Evolutionary conservation across 768 basidiomycete genomes (phyloP).

Genomic region (Termitomyces titanicus): DNA sequence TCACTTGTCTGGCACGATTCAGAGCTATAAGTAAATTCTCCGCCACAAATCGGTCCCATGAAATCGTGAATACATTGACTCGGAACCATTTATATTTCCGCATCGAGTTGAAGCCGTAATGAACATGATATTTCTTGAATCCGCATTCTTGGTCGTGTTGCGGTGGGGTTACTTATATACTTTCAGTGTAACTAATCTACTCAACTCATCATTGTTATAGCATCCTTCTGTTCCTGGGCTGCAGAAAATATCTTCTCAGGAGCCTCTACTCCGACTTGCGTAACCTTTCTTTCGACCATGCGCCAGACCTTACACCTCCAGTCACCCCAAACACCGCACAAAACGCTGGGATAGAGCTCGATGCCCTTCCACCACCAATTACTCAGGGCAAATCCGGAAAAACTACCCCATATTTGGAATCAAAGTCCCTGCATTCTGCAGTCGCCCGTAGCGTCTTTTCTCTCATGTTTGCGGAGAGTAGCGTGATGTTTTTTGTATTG

Average conservation of each 20-base stretch:
- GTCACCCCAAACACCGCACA: conserved; percentile 12
- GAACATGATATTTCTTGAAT: conserved; percentile 9
- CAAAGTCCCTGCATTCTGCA: conserved; percentile 42
- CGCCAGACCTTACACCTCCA: conserved; percentile 18
- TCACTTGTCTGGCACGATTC: not conserved
- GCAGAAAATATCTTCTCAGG: conserved; percentile 54
- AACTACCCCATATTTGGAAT: conserved; percentile 10
- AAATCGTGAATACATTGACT: not conserved
- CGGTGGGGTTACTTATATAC: conserved; percentile 5
- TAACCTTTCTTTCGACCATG: conserved; percentile 32
- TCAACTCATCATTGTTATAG: conserved; percentile 25
- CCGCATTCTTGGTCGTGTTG: conserved; percentile 1
- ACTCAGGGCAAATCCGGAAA: conserved; percentile 22
- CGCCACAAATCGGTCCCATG: not conserved
- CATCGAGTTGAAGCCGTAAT: not conserved
- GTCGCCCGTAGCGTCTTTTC: conserved; percentile 62
- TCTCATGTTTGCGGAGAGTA: conserved; percentile 71
- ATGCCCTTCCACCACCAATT: conserved; percentile 34
- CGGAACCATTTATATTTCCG: not conserved
- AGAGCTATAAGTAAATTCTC: not conserved
- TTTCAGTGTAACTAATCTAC: not conserved
- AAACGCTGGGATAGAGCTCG: conserved; percentile 33
- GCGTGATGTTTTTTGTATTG: conserved; percentile 66
- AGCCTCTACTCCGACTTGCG: conserved; percentile 60
- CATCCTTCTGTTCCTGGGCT: conserved; percentile 48